phyloP scores from a whole-genome alignment of 1,284 basidiomycete genomes.

The Sanguinoderma infundibulare region DNA sequence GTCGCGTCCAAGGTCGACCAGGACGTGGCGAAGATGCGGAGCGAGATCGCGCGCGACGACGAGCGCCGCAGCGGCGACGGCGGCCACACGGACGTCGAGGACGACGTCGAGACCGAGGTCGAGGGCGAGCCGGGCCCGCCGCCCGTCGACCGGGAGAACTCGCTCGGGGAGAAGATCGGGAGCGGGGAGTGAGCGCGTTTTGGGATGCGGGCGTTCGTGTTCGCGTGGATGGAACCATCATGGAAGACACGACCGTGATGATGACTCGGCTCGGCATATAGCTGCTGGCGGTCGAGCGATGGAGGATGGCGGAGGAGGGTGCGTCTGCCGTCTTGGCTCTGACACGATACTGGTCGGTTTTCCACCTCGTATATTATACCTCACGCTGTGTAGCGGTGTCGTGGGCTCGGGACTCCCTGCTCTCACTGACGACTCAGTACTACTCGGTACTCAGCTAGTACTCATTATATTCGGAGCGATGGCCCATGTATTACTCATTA shows the following conservation, averaged over 20 bases:
- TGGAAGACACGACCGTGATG: too few species aligned
- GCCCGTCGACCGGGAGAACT: not conserved
- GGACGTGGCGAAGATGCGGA: slow-evolving; percentile 72
- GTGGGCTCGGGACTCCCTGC: not conserved
- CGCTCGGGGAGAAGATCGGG: slow-evolving; percentile 19
- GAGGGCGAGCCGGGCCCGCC: slow-evolving; percentile 14
- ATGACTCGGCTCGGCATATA: too few species aligned
- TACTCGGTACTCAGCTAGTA: not conserved
- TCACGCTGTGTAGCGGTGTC: slow-evolving; percentile 1
- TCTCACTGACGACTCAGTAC: not conserved
- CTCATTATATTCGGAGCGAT: not conserved
- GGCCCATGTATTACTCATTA: slow-evolving; percentile 6
- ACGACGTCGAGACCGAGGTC: slow-evolving; percentile 22
- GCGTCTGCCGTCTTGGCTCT: not conserved
- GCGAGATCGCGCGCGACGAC: slow-evolving; percentile 70
- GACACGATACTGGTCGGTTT: not conserved
- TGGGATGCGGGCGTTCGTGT: not conserved
- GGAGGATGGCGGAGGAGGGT: too few species aligned
- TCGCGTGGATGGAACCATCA: not conserved
- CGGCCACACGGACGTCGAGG: slow-evolving; percentile 25
- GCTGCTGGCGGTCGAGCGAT: too few species aligned
- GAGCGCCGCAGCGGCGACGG: slow-evolving; percentile 25
- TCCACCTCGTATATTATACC: not conserved
- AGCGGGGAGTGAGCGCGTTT: not conserved
- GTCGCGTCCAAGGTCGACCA: slow-evolving; percentile 75